Conservation (phyloP, 306 rosid species). For the Myrica gale region DNA sequence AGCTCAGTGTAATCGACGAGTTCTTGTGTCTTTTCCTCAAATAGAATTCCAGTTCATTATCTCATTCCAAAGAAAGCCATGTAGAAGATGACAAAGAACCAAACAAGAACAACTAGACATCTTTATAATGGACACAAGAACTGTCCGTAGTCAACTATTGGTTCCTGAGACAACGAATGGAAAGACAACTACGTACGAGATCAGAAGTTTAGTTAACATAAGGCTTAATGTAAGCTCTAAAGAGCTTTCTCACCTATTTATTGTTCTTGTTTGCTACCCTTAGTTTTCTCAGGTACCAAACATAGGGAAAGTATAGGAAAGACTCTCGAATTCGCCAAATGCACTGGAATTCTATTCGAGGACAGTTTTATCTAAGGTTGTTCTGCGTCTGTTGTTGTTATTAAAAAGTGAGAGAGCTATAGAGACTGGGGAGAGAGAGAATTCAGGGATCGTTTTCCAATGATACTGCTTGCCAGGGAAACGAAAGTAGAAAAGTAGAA, state of each 20-base stretch:
- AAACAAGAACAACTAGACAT: not conserved
- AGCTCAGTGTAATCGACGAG: no score
- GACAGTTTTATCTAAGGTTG: conserved; percentile 27
- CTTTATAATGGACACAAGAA: not conserved
- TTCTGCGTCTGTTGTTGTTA: not conserved
- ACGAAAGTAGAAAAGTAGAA: not conserved
- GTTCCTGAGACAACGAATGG: conserved; percentile 19
- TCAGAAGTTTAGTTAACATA: not conserved
- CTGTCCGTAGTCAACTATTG: conserved; percentile 28
- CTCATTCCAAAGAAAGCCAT: not conserved
- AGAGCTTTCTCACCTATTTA: not conserved
- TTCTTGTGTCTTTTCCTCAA: no score
- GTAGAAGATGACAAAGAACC: not conserved
- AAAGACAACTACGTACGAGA: not conserved
- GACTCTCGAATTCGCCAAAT: conserved; percentile 28
- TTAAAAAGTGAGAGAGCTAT: no score
- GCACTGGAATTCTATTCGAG: no score
- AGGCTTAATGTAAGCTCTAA: no score
- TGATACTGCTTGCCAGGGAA: conserved; percentile 10
- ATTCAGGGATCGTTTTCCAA: conserved; percentile 22
- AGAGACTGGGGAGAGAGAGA: no score
- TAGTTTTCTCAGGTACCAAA: conserved; percentile 43
- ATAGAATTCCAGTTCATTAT: no score
- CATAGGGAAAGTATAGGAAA: conserved; percentile 26
- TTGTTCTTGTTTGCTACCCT: not conserved